phyloP scores from a whole-genome alignment of 176 grass and related monocot species.

The Paspalum notatum region DNA sequence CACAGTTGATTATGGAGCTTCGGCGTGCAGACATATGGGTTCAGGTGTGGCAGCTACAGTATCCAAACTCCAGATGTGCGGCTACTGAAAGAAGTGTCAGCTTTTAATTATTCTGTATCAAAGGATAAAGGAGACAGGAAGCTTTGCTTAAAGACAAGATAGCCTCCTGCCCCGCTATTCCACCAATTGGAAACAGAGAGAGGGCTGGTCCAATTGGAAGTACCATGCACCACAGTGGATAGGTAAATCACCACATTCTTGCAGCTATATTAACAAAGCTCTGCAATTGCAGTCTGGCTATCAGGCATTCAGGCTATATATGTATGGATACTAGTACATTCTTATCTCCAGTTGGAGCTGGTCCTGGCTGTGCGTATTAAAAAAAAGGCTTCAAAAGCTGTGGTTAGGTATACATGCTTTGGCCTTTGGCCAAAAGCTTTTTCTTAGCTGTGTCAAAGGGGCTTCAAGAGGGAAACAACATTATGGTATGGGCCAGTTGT shows the following conservation, averaged over 20 bases:
- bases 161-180: slow-evolving; percentile 3
- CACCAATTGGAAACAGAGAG: background rate
- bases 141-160: slow-evolving; percentile 29
- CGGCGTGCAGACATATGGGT: background rate
- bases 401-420: slow-evolving; percentile 48
- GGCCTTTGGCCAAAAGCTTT: slow-evolving; percentile 34
- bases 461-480: slow-evolving; percentile 30
- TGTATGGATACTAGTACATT: slow-evolving; percentile 26
- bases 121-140: slow-evolving; percentile 25
- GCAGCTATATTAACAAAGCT: background rate
- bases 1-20: background rate
- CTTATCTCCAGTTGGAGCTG: slow-evolving; percentile 36
- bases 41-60: background rate
- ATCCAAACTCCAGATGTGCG: slow-evolving; percentile 28
- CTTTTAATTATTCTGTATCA: slow-evolving; percentile 20
- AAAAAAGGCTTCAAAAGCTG: slow-evolving; percentile 19
- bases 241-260: background rate
- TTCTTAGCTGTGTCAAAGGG: slow-evolving; percentile 33
- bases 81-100: slow-evolving; percentile 5
- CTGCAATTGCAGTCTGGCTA: slow-evolving; percentile 1
- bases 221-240: background rate
- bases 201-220: background rate
- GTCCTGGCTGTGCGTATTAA: slow-evolving; percentile 11
- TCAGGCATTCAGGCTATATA: background rate
- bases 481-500: slow-evolving; percentile 15